Base-by-base conservation (phyloP, 441 rosid genomes). In the Raphanus hybrid region DNA sequence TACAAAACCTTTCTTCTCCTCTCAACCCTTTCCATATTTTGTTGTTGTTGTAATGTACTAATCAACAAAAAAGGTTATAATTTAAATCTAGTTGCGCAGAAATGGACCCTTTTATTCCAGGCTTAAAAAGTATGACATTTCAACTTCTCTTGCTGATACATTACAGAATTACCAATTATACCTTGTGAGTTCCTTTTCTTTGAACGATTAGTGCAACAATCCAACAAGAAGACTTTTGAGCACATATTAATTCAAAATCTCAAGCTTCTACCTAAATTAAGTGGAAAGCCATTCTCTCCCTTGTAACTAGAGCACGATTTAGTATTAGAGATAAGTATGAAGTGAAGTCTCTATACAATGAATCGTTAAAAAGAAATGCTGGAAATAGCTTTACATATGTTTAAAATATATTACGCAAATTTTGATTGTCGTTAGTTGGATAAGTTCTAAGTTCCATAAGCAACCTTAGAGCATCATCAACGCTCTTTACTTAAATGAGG, bases 1-100 rank as follows among this genome's bases (percentile, higher is more conserved):
- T 32, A 62, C 37, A 62, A 29, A 61, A 62, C 18, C 43, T 63
- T 63, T 34, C 45, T 23, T 63, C 26, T 63, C 43, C 26, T 34
- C 12, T 63, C 45, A 34, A 63, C 45, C 8, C 66, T 34, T 14
- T 63, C 67, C 26, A 34, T 63, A 14, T 63, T 3, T 62, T 7
- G 2, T 4, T 14, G 66, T 62, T 32, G 66, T 62, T 32, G 66
- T 16, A 15, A 62, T 34, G 20, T 32, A 62, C 20, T 62, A 32
- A 14, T 14, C 18, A 60, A 29, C 10, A 27, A 12, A 60, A n/a
- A 10, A 2, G 35, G 61, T 69, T 15, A 52, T 23, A 14, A 34
- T 15, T 34, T 34, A 3, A 63, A 15, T 34, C 3, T 32, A 12
- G 39, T 29, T 60, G 18, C 39, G 39, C 64, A 60, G 35, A 16